Evolutionary conservation across 129 eudicot genomes (phyloP).

Genomic region (Flaveria robusta): DNA sequence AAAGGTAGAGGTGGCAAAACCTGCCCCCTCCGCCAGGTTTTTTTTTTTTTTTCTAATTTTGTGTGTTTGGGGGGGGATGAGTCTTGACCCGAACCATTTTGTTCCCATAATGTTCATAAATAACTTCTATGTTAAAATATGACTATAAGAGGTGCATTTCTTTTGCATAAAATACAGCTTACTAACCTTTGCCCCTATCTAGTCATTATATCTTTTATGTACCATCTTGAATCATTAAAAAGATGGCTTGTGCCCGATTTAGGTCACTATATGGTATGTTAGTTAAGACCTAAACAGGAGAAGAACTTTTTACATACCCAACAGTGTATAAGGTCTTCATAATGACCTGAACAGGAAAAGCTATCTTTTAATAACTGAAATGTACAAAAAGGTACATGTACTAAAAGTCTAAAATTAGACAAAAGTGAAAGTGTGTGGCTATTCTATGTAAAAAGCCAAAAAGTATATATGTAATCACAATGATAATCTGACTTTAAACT

Average conservation of each 20-base stretch:
- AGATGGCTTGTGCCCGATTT: not conserved
- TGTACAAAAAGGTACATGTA: not conserved
- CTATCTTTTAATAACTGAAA: not conserved
- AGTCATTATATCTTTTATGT: not conserved
- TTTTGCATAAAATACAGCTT: not conserved
- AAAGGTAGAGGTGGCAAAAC: conserved; percentile 1
- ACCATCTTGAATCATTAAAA: not conserved
- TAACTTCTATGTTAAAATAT: not conserved
- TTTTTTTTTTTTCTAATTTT: too few relatives aligned
- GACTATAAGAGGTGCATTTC: not conserved
- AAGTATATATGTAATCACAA: not conserved
- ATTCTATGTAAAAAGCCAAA: not conserved
- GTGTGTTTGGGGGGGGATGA: not conserved
- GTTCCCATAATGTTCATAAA: not conserved
- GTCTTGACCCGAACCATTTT: not conserved
- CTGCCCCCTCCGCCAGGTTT: not conserved
- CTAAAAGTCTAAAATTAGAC: not conserved
- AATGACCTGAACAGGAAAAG: not conserved
- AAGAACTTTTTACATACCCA: not conserved
- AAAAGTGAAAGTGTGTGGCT: not conserved
- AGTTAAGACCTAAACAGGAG: not conserved
- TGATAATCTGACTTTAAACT: not conserved
- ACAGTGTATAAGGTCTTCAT: not conserved
- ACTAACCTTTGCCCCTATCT: not conserved
- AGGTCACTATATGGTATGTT: not conserved